These are phyloP conservation scores for Botrytis elliptica DNA, from an alignment of 2,329 filamentous ascomycete genomes.

Conservation along the genomic window DNA sequence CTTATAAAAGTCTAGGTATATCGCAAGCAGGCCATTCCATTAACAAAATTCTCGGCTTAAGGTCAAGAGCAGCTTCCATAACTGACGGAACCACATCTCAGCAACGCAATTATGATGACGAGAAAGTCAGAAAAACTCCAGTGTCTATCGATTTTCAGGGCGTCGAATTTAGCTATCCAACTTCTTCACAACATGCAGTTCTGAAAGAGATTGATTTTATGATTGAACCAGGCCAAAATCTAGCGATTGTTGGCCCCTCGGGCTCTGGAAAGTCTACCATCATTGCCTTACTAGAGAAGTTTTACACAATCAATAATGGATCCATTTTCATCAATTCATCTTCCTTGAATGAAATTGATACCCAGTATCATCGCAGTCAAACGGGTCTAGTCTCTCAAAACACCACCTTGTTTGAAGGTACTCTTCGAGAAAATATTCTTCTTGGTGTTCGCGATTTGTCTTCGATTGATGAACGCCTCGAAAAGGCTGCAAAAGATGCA, in stretches of 20 bases:
- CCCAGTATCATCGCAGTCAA: background rate
- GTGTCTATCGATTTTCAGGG: background rate
- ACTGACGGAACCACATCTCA: background rate
- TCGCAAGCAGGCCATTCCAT: background rate
- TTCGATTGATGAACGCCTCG: constrained; percentile 53
- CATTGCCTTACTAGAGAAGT: constrained; percentile 79
- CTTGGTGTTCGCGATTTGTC: constrained; percentile 60
- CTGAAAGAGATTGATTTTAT: constrained; percentile 68
- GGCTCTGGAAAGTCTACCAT: constrained; percentile 45
- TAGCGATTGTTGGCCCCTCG: constrained; percentile 69
- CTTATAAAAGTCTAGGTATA: background rate
- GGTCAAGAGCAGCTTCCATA: background rate
- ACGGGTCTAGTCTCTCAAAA: constrained; percentile 48
- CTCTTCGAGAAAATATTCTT: constrained; percentile 65
- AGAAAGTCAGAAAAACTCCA: background rate
- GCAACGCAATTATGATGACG: background rate
- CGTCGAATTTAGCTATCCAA: constrained; percentile 10
- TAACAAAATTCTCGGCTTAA: background rate
- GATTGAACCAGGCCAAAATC: constrained; percentile 75
- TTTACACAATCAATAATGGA: constrained; percentile 72
- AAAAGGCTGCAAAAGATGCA: constrained; percentile 47
- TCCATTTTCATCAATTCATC: background rate
- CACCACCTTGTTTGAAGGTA: constrained; percentile 53
- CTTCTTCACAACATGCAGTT: background rate
- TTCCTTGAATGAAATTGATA: background rate